Base-by-base conservation (phyloP, 2,329 filamentous ascomycete genomes). In the Fusarium compactum region DNA sequence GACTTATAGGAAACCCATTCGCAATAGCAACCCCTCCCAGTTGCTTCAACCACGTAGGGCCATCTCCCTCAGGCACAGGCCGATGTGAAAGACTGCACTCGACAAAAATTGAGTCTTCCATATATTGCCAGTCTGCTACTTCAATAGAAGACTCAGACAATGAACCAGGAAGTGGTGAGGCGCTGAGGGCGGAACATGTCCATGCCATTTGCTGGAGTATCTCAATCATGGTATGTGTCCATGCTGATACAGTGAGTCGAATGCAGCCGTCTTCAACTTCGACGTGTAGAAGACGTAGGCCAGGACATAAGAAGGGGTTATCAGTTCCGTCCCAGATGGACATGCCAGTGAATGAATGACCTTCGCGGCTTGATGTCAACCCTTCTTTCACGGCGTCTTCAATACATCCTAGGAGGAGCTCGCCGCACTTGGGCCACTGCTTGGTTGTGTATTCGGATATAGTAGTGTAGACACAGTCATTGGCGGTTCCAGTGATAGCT, bases 161-260 rank as follows among this genome's bases (percentile, higher is more conserved):
- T 1, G 72, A 68, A 6, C 74, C 75, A 0, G 76, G 76, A 50
- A 80, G 78, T 1, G 80, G 80, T 3, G 80, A 80, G 3, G 79
- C 69, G 51, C 78, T 80, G 12, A 81, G 71, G 3, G 73, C 72
- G 2, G 79, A 79, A 27, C 78, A 81, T 2, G 74, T 77, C 80
- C 80, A 81, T 12, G 77, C 77, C 79, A 81, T 80, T 53, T 80
- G 79, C 47, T 81, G 79, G 5, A 81, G 73, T 4, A 80, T 74
- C 15, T 80, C 78, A 45, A 80, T 76, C 69, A 81, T 75, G 4
- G 76, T 77, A 30, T 78, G 77, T 0, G 77, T 75, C 79, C 79
- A 78, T 2, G 79, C 78, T 5, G 78, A 80, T 2, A 78, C 76
- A 25, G 72, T 80, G 43, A 81, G 68, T 0, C 78, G 69, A 22